Conservation (phyloP, 768 basidiomycete genomes). For the Trametes punicea region DNA sequence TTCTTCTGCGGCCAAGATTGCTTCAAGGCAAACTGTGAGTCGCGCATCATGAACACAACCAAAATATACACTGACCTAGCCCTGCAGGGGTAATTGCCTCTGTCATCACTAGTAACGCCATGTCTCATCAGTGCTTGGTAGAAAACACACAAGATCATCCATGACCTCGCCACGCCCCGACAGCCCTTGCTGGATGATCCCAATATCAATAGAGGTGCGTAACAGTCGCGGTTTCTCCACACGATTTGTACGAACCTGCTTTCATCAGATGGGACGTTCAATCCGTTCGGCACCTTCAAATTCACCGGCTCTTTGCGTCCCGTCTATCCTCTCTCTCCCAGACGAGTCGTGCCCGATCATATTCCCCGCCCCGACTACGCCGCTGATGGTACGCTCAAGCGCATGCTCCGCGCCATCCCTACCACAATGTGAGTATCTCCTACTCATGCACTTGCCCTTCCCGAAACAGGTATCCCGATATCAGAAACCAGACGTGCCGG, state of each 20-base stretch:
- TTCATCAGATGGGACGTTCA: conserved; percentile 64
- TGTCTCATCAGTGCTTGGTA: conserved; percentile 28
- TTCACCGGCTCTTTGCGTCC: conserved; percentile 82
- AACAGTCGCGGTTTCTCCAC: background rate
- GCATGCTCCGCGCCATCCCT: conserved; percentile 32
- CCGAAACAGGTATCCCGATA: conserved; percentile 48
- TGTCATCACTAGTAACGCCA: background rate
- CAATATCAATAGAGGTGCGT: conserved; percentile 27
- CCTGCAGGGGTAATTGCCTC: conserved; percentile 14
- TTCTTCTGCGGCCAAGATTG: conserved; percentile 95
- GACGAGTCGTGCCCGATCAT: conserved; percentile 72
- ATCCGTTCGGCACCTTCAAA: conserved; percentile 73
- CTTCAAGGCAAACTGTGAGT: conserved; percentile 92
- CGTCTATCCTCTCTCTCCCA: conserved; percentile 82
- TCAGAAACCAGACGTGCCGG: conserved; percentile 57
- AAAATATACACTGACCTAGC: background rate
- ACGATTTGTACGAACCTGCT: background rate
- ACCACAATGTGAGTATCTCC: conserved; percentile 27
- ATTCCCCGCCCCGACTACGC: conserved; percentile 91
- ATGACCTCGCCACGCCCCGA: conserved; percentile 50
- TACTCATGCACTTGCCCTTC: conserved; percentile 16
- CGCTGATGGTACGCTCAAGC: conserved; percentile 51
- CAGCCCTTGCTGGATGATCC: conserved; percentile 28
- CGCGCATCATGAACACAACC: background rate
- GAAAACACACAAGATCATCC: conserved; percentile 83